Conservation (phyloP, 345 rosid genomes). For the Citrus mangshanensis region DNA sequence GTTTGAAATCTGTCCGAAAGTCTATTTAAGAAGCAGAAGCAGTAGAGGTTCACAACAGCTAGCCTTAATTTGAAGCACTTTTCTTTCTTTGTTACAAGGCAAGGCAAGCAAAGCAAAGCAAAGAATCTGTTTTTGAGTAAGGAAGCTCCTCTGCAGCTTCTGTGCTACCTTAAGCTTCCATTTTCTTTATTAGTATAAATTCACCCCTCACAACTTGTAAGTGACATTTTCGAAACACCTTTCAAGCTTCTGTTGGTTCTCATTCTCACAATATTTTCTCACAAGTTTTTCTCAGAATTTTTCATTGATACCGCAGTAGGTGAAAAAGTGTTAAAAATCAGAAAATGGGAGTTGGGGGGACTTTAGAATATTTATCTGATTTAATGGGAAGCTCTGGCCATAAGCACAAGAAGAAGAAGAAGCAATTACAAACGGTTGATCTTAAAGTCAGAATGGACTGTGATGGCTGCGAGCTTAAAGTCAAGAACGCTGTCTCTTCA, state of each 20-base stretch:
- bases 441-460: constrained; percentile 97
- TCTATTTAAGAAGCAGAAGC: constrained; percentile 25
- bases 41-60: constrained; percentile 12
- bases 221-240: neutral
- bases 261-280: neutral
- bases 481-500: constrained; percentile 84
- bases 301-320: neutral
- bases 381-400: constrained; percentile 56
- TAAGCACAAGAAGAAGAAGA: constrained; percentile 56
- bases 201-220: neutral
- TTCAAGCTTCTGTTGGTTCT: neutral
- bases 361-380: constrained; percentile 75
- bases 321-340: neutral
- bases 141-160: constrained; percentile 33
- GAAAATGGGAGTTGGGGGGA: constrained; percentile 85
- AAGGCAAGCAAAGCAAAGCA: constrained; percentile 51
- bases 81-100: constrained; percentile 27
- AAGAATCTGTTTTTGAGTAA: constrained; percentile 28
- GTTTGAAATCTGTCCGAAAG: constrained; percentile 20
- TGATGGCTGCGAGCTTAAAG: constrained; percentile 97
- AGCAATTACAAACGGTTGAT: constrained; percentile 80
- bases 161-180: constrained; percentile 1
- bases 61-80: constrained; percentile 16
- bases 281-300: neutral
- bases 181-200: constrained; percentile 13